These are phyloP conservation scores for Panicum hallii DNA, from an alignment of 202 grass and related monocot genomes.

Conservation along the genomic window DNA sequence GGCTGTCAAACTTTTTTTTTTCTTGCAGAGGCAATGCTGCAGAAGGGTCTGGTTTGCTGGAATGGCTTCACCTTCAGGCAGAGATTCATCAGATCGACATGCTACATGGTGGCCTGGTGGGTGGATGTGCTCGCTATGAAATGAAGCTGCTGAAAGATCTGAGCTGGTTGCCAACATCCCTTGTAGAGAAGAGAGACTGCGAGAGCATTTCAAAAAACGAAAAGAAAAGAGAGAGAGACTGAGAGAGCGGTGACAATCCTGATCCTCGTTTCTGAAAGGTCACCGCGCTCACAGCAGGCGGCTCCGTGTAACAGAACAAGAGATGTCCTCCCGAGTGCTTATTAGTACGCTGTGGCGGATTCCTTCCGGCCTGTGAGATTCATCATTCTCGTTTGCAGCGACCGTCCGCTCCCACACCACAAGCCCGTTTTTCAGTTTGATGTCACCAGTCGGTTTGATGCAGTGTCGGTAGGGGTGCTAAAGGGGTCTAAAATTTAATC, in stretches of 20 bases:
- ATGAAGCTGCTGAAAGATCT: background rate
- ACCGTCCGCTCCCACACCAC: no score
- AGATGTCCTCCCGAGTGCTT: background rate
- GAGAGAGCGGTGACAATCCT: background rate
- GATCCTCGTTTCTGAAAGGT: background rate
- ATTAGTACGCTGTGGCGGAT: no score
- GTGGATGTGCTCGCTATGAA: background rate
- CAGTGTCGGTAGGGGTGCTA: no score
- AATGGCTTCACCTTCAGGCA: background rate
- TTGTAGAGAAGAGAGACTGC: background rate
- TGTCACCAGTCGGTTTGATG: no score
- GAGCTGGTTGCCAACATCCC: background rate
- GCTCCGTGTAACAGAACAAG: background rate
- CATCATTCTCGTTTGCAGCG: no score
- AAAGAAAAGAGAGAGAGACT: no score
- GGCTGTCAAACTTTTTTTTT: background rate
- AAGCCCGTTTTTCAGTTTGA: no score
- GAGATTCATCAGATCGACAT: background rate
- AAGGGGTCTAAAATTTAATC: no score
- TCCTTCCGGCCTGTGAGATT: no score
- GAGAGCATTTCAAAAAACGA: no score
- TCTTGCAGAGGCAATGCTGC: conserved; percentile 16
- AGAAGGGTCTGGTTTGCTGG: conserved; percentile 7
- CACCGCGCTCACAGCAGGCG: background rate
- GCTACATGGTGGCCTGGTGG: background rate